These are phyloP conservation scores for Macrophomina pseudophaseolina DNA, from an alignment of 2,329 filamentous ascomycete species.

Conservation along the genomic window DNA sequence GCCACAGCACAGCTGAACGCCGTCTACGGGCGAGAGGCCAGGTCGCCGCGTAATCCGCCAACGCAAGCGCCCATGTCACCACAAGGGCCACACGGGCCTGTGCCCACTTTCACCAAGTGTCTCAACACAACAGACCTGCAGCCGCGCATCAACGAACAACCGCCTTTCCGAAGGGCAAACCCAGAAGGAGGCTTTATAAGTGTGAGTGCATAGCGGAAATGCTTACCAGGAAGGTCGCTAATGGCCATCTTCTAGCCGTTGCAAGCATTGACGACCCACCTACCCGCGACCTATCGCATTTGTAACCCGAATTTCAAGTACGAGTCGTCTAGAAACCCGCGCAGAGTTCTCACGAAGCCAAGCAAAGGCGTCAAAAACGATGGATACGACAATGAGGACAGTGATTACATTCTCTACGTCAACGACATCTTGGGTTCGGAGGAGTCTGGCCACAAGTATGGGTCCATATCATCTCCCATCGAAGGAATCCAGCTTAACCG, in stretches of 20 bases:
- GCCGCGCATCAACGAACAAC: slow-evolving; percentile 84
- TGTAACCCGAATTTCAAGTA: slow-evolving; percentile 99
- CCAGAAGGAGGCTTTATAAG: slow-evolving; percentile 98
- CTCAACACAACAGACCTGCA: slow-evolving; percentile 74
- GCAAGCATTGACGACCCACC: slow-evolving; percentile 90
- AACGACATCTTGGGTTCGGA: slow-evolving; percentile 98
- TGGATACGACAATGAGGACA: slow-evolving; percentile 98
- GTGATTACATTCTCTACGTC: slow-evolving; percentile 98
- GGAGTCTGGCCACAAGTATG: slow-evolving; percentile 95
- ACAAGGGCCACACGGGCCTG: slow-evolving; percentile 64
- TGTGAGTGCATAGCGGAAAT: slow-evolving; percentile 59
- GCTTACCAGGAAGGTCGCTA: slow-evolving; percentile 29
- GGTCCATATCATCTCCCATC: background rate
- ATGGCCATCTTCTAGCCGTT: slow-evolving; percentile 68
- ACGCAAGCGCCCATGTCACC: slow-evolving; percentile 57
- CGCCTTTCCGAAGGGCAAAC: slow-evolving; percentile 88
- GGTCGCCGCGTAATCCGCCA: slow-evolving; percentile 56
- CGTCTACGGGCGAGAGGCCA: slow-evolving; percentile 61
- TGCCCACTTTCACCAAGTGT: slow-evolving; percentile 87
- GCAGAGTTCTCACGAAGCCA: slow-evolving; percentile 93
- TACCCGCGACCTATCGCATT: slow-evolving; percentile 95
- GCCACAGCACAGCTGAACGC: slow-evolving; percentile 74
- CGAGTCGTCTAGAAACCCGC: slow-evolving; percentile 94
- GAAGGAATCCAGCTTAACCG: slow-evolving; percentile 31
- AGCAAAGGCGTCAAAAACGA: slow-evolving; percentile 99